Conservation (phyloP, 768 basidiomycete species). For the Naganishia randhawae region DNA sequence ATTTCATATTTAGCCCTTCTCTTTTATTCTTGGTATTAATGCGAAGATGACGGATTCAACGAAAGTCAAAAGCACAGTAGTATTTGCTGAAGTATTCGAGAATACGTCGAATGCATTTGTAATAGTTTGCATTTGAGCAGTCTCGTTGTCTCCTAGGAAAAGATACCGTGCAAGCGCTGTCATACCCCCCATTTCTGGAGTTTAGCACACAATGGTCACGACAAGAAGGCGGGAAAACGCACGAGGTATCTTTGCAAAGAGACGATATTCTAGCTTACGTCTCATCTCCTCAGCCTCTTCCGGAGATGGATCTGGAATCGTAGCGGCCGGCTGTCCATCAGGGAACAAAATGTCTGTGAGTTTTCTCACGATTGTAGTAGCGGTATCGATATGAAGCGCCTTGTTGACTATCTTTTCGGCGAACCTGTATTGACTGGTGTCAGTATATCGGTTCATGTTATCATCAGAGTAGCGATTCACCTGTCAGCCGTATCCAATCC, state of each 20-base stretch:
- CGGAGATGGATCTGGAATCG: conserved; percentile 67
- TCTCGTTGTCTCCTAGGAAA: neutral
- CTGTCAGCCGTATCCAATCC: conserved; percentile 6
- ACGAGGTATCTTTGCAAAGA: conserved; percentile 5
- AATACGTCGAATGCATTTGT: neutral
- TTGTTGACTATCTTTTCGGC: neutral
- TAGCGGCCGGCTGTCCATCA: conserved; percentile 70
- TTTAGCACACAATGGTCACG: neutral
- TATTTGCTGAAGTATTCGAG: neutral
- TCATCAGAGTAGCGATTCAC: neutral
- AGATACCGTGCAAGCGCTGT: conserved; percentile 2
- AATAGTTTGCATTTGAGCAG: neutral
- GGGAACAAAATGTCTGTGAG: conserved; percentile 78
- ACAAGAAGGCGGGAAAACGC: neutral
- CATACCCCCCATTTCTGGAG: neutral
- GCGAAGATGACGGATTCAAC: neutral
- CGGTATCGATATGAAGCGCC: neutral
- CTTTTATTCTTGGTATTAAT: neutral
- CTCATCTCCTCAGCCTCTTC: conserved; percentile 70
- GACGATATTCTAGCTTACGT: neutral
- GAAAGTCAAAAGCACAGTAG: neutral
- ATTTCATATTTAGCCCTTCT: too few species aligned
- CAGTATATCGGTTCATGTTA: neutral
- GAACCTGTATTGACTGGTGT: neutral
- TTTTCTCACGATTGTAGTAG: conserved; percentile 52